Base-by-base conservation (phyloP, 768 basidiomycete species). In the Mycena rebaudengoi region DNA sequence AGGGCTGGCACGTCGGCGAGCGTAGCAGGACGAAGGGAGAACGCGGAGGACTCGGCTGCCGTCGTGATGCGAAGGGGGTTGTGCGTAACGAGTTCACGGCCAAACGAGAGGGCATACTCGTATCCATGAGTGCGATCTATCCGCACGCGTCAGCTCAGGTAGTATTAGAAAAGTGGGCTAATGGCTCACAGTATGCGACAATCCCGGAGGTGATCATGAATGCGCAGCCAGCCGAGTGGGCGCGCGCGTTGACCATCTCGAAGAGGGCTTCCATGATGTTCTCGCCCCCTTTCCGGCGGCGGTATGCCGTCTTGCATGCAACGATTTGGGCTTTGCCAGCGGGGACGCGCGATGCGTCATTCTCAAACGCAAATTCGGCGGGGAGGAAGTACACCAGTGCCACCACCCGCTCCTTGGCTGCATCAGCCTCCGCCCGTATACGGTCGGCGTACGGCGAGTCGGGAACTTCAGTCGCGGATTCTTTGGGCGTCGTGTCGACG, bases 111-210 rank as follows among this genome's bases (percentile, higher is more conserved):
- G 2, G 60, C 60, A 30, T 48, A 62, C 33, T 62, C 60, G 20
- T 62, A 62, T 12, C 45, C 52, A 2, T 48, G 52, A 7, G 45
- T 41, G 35, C 45, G 52, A 29, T 62, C 60, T 62, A 13, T 37
- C n/a, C 10, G 20, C 26, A n/a, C n/a, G 23, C 7, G 23, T 55
- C 11, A 55, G 52, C 35, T 28, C 32, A 3, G 23, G 2, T 10
- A 7, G 2, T 18, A 35, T 2, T 26, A 7, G 16, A 28, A 8
- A 13, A 37, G 20, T 7, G 23, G n/a, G n/a, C n/a, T 23, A 13
- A 5, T 4, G 8, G 48, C 60, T 20, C 13, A 62, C 52, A 54
- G 23, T 62, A 55, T 2, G 11, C 20, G 2, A 37, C 33, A 32
- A 43, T 46, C 4, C 60, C 60, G 3, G 43, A n/a, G 7, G 32